Percentiles rank a stretch among this genome's conserved stretches.
These are phyloP conservation scores for Pinus tabuliformis DNA, from an alignment of 75 land plant species.

Conservation along the genomic window DNA sequence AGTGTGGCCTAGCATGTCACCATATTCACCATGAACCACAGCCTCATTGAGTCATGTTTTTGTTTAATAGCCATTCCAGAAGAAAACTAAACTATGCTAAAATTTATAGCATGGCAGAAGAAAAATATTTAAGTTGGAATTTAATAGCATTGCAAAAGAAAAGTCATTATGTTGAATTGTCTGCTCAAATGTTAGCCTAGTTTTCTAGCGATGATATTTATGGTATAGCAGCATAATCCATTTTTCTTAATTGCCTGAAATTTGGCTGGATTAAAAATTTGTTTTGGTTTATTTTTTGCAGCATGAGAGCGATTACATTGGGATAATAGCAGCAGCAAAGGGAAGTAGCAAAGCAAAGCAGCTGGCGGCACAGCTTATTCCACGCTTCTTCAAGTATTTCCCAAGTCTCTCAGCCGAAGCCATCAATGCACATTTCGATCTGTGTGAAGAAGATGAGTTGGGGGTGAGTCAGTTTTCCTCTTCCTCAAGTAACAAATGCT, in stretches of 20 bases:
- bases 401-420: slow-evolving; percentile 55
- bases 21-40: no score
- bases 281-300: slow-evolving; percentile 17
- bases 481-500: slow-evolving; percentile 3
- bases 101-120: not conserved
- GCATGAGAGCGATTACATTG: slow-evolving; percentile 83
- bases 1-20: no score
- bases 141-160: not conserved
- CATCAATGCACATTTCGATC: slow-evolving; percentile 65
- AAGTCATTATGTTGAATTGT: not conserved
- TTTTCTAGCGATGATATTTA: no score
- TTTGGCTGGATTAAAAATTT: slow-evolving; percentile 2
- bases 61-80: no score
- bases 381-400: slow-evolving; percentile 90
- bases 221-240: not conserved
- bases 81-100: no score
- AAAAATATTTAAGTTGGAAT: not conserved
- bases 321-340: slow-evolving; percentile 76
- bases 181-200: not conserved
- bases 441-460: slow-evolving; percentile 89
- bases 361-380: slow-evolving; percentile 97
- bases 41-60: no score
- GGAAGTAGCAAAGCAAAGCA: slow-evolving; percentile 85
- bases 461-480: slow-evolving; percentile 61
- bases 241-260: not conserved